A percentile compares a stretch with the other conserved stretches of the same genome.
These are phyloP conservation scores for Ophiostoma montium DNA, from an alignment of 2,329 filamentous ascomycete species.

Conservation along the genomic window DNA sequence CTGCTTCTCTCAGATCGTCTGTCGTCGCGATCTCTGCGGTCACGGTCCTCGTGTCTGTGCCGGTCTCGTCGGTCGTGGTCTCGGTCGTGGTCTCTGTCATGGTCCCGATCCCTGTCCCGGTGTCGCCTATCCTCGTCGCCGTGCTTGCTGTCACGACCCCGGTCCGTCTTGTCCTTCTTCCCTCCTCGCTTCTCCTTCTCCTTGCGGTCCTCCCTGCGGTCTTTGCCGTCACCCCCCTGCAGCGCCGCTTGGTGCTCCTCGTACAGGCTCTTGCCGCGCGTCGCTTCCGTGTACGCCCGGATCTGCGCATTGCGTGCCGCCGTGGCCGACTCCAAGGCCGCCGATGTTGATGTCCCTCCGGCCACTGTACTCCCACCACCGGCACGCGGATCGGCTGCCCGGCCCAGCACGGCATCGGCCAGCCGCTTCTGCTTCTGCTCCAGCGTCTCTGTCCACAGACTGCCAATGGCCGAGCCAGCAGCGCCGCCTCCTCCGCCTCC, in stretches of 20 bases:
- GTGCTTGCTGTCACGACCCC: not conserved
- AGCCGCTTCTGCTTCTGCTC: conserved; percentile 73
- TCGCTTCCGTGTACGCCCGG: conserved; percentile 35
- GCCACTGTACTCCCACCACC: conserved; percentile 28
- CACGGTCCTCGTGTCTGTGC: not conserved
- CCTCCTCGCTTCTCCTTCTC: no score
- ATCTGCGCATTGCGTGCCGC: conserved; percentile 37
- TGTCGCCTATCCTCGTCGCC: not conserved
- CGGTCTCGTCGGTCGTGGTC: not conserved
- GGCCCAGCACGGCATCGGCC: conserved; percentile 69
- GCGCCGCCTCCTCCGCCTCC: conserved; percentile 19
- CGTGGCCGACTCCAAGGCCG: conserved; percentile 36
- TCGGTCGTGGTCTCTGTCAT: not conserved
- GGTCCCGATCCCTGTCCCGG: not conserved
- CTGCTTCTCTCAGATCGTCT: not conserved
- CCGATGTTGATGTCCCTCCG: conserved; percentile 15
- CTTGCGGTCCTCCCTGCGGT: not conserved
- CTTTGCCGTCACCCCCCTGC: conserved; percentile 14
- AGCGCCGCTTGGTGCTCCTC: conserved; percentile 38
- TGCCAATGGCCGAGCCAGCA: conserved; percentile 34
- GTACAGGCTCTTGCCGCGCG: conserved; percentile 43
- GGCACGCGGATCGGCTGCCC: conserved; percentile 34
- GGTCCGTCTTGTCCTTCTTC: no score
- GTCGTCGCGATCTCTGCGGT: not conserved
- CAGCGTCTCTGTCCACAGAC: conserved; percentile 83